These are phyloP conservation scores for Candida xyloterini DNA, from an alignment of 805 yeast species.

Conservation along the genomic window DNA sequence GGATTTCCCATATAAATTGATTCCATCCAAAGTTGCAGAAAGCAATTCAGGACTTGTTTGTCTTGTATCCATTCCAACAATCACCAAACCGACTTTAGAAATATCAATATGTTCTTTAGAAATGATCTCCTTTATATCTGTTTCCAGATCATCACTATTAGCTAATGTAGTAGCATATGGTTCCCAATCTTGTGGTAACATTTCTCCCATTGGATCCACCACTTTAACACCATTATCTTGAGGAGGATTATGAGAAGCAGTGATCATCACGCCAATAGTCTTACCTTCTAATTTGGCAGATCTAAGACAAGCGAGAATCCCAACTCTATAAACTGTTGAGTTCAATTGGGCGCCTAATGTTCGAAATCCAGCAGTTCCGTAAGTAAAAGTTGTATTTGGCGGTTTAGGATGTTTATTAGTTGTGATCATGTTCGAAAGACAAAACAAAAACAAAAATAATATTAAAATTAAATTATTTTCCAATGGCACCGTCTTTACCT, in stretches of 20 bases:
- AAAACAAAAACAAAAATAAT: constrained; percentile 4
- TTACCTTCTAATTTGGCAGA: constrained; percentile 68
- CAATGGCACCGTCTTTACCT: constrained; percentile 52
- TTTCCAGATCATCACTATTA: constrained; percentile 51
- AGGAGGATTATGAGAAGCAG: constrained; percentile 95
- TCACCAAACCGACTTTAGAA: constrained; percentile 40
- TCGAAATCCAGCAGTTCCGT: constrained; percentile 98
- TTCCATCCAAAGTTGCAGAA: constrained; percentile 58
- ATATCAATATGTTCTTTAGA: constrained; percentile 45
- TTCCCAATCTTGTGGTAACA: constrained; percentile 87
- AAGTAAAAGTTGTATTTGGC: constrained; percentile 44
- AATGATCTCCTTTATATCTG: constrained; percentile 38
- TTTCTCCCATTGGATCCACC: constrained; percentile 91
- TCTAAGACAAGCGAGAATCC: constrained; percentile 77
- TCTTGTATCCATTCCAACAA: constrained; percentile 86
- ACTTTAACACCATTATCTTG: constrained; percentile 87
- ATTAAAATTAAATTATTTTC: neutral
- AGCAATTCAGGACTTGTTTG: constrained; percentile 72
- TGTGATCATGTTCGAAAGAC: constrained; percentile 4
- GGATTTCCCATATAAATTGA: constrained; percentile 46
- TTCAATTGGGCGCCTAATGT: constrained; percentile 67
- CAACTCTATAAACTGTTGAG: constrained; percentile 80
- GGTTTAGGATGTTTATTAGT: constrained; percentile 44
- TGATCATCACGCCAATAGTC: constrained; percentile 92
- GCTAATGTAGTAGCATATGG: constrained; percentile 74